These are phyloP conservation scores for Podospora pseudoanserina DNA, from an alignment of 495 filamentous ascomycete species.

Conservation along the genomic window DNA sequence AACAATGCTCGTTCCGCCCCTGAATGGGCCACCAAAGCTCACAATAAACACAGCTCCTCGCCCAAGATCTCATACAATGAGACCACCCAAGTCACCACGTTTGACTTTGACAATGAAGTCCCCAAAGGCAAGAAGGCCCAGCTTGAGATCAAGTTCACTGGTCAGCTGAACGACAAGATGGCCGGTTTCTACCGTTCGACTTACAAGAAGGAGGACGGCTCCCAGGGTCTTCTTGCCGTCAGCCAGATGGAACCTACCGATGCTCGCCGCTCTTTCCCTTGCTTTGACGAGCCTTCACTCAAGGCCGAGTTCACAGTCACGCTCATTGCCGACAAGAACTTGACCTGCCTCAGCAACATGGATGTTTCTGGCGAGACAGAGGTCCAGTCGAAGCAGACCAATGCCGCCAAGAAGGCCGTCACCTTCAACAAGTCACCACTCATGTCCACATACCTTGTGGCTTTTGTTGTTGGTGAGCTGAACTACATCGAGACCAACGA, in stretches of 20 bases:
- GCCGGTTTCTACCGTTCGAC: conserved; percentile 79
- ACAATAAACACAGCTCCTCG: conserved; percentile 41
- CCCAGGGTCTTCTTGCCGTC: conserved; percentile 62
- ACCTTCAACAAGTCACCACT: conserved; percentile 69
- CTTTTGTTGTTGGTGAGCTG: conserved; percentile 73
- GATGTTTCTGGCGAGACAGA: conserved; percentile 65
- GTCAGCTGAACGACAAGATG: conserved; percentile 73
- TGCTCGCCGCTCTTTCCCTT: conserved; percentile 69
- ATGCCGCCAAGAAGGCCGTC: conserved; percentile 62
- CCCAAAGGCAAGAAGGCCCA: conserved; percentile 58
- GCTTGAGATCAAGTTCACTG: conserved; percentile 64
- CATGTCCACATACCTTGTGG: conserved; percentile 77
- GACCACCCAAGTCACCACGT: conserved; percentile 58
- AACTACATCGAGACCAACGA: conserved; percentile 70
- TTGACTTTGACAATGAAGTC: conserved; percentile 59
- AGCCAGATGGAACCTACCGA: conserved; percentile 84
- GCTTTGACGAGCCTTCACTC: conserved; percentile 73
- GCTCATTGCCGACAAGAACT: conserved; percentile 65
- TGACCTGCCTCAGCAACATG: conserved; percentile 80
- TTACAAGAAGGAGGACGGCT: conserved; percentile 63
- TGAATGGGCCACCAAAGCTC: conserved; percentile 9
- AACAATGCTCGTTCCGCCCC: neutral
- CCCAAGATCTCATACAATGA: conserved; percentile 59
- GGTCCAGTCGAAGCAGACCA: conserved; percentile 51
- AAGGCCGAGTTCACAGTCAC: conserved; percentile 73